Conservation (phyloP, 371 early-diverging fungal species). For the Chytridium lagenaria region DNA sequence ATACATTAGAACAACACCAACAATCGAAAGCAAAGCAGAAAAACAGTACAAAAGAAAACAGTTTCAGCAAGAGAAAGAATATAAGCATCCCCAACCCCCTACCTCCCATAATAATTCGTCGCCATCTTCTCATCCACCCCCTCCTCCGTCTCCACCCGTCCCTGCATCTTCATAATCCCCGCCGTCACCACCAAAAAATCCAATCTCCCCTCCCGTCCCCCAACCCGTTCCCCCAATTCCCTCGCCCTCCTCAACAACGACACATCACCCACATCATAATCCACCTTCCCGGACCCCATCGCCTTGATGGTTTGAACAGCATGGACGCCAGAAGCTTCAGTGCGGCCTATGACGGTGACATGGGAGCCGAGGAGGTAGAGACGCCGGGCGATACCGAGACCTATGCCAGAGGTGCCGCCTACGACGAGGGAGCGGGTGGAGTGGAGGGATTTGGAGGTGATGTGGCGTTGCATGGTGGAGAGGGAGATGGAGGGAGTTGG, state of each 20-base stretch:
- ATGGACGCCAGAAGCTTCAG: conserved; percentile 21
- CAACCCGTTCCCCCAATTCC: conserved; percentile 25
- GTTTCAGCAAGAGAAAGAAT: too few species aligned
- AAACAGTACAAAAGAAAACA: not conserved
- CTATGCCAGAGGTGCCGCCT: too few species aligned
- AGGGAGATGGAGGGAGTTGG: too few species aligned
- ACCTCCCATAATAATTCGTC: conserved; percentile 40
- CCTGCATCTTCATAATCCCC: conserved; percentile 36
- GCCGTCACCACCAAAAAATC: conserved; percentile 34
- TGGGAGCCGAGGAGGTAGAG: conserved; percentile 31
- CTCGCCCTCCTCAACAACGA: conserved; percentile 29
- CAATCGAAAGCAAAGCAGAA: not conserved
- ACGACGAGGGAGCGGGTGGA: too few species aligned
- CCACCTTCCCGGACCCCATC: conserved; percentile 11
- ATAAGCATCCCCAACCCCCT: not conserved
- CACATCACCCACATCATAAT: conserved; percentile 39
- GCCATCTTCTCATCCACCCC: conserved; percentile 46
- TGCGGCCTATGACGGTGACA: conserved; percentile 39
- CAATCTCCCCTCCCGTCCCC: conserved; percentile 13
- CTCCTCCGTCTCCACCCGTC: conserved; percentile 39
- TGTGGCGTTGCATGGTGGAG: too few species aligned
- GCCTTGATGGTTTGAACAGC: conserved; percentile 18
- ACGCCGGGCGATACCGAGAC: too few species aligned
- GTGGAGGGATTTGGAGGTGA: too few species aligned
- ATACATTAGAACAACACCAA: not conserved